Conservation (phyloP, 257 asterid genomes). For the Solanum appendiculatum region DNA sequence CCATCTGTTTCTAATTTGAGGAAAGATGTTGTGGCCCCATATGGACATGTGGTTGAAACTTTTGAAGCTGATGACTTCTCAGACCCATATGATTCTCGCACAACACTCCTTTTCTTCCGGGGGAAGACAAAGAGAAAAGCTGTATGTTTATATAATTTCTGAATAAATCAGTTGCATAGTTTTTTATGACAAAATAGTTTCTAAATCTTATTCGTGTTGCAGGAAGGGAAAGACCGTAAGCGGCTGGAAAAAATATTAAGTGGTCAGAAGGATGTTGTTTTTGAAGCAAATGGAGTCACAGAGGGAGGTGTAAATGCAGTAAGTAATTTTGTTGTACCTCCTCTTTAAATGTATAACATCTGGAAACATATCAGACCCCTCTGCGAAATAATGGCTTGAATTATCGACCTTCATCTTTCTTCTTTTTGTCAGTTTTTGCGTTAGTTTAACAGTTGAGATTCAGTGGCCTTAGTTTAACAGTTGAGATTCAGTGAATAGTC, state of each 20-base stretch:
- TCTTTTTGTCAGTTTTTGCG: not conserved
- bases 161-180: not conserved
- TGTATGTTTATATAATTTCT: slow-evolving; percentile 27
- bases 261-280: slow-evolving; percentile 51
- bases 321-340: slow-evolving; percentile 20
- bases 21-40: slow-evolving; percentile 93
- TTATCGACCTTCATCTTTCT: not conserved
- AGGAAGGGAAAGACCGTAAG: slow-evolving; percentile 84
- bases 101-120: slow-evolving; percentile 73
- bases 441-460: not conserved
- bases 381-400: not conserved
- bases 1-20: slow-evolving; percentile 46
- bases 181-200: not conserved
- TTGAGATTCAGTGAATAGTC: not conserved
- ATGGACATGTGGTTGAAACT: slow-evolving; percentile 69
- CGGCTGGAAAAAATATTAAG: slow-evolving; percentile 34
- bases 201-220: slow-evolving; percentile 17
- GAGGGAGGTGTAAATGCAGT: slow-evolving; percentile 80
- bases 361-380: not conserved
- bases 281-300: slow-evolving; percentile 50
- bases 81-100: slow-evolving; percentile 61
- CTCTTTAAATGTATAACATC: not conserved
- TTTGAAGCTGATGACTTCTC: slow-evolving; percentile 33
- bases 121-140: slow-evolving; percentile 86
- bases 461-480: not conserved